Percentiles rank a stretch among this genome's conserved stretches.
phyloP scores from a whole-genome alignment of 108 stramenopile genomes.

The Cylindrotheca closterium region DNA sequence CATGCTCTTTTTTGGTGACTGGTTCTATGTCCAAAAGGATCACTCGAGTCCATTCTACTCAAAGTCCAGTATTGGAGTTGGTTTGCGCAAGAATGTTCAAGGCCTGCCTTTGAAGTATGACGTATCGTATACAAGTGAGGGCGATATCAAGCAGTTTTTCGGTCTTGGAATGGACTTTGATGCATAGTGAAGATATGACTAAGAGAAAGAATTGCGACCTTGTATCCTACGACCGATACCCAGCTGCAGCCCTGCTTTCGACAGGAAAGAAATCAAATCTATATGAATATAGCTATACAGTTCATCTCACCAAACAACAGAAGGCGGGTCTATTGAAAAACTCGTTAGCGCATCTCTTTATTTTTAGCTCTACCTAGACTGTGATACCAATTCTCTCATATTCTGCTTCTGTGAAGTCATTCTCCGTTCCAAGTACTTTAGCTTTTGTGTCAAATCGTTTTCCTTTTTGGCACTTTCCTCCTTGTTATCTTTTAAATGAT shows the following conservation, averaged over 20 bases:
- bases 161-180: conserved; percentile 73
- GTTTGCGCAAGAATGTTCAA: conserved; percentile 70
- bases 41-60: conserved; percentile 17
- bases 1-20: conserved; percentile 75
- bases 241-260: too few relatives aligned
- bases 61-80: conserved; percentile 71
- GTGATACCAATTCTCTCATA: conserved; percentile 55
- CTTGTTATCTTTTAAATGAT: conserved; percentile 53
- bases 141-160: conserved; percentile 63
- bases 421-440: conserved; percentile 80
- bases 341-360: too few relatives aligned
- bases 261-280: too few relatives aligned
- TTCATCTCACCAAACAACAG: too few relatives aligned
- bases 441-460: conserved; percentile 63
- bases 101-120: conserved; percentile 83
- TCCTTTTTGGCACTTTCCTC: conserved; percentile 50
- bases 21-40: conserved; percentile 47
- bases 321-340: too few relatives aligned
- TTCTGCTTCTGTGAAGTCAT: conserved; percentile 82
- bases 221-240: too few relatives aligned
- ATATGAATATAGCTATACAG: too few relatives aligned
- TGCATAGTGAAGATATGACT: too few relatives aligned
- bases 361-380: too few relatives aligned
- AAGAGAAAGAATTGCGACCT: too few relatives aligned
- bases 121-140: conserved; percentile 57